Evolutionary conservation across 202 grass and related monocot species (phyloP), one percentile per base, ranked within the genome.

Genomic region (Hordeum pubiflorum): DNA sequence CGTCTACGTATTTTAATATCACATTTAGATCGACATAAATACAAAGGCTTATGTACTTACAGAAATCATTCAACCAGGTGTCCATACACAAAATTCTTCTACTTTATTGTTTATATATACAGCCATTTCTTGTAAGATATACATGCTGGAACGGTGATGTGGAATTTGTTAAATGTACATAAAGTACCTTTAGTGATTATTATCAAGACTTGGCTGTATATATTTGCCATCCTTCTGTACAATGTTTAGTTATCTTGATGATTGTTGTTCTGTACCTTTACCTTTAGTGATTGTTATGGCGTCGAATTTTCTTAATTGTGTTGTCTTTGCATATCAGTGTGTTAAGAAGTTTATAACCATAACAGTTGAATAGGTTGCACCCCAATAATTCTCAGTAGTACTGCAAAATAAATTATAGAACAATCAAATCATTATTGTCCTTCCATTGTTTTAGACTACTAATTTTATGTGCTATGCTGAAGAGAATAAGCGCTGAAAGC

Each of bases 121-220:
- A 58, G n/a, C 26, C 50, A 48, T 57, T 38, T 48, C 21, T 46
- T 62, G 27, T 75, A 11, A 7, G 72, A 77, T 63, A 77, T 77
- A 81, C 20, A 64, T 89, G 36, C 26, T 85, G 60, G 24, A 56
- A 75, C 23, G 31, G 13, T 89, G 74, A 86, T 4, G 1, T 78
- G 46, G 66, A 81, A 40, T 63, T 85, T 80, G 37, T 73, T 69
- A 6, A 24, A 70, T 44, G 5, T 69, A 20, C 39, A 69, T 69
- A 41, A 43, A 43, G 40, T 43, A 43, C 10, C 39, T 41, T 12
- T 12, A 41, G 39, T 41, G 39, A 1, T 41, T 41, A 41, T 43
- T 43, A 13, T 41, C 10, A 63, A 58, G 21, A 48, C 61, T 58
- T 52, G 52, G 14, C 26, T 52, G 40, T 13, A 80, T 0, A 14